phyloP scores from a whole-genome alignment of 2,329 filamentous ascomycete species.

The Aspergillus flavus region DNA sequence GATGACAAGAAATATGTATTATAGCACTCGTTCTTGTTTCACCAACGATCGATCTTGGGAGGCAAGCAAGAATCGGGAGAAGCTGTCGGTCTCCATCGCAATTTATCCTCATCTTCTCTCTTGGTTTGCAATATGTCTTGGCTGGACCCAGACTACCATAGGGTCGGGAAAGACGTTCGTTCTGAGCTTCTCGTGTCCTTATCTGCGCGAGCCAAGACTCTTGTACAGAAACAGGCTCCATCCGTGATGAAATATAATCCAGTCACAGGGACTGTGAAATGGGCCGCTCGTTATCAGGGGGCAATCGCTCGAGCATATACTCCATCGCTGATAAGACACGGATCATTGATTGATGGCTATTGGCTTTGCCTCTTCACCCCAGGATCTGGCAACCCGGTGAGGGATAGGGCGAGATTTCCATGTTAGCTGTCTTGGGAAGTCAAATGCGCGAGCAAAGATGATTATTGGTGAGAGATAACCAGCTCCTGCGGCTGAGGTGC shows the following conservation, averaged over 20 bases:
- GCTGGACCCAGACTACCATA: neutral
- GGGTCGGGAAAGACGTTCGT: neutral
- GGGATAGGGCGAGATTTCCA: neutral
- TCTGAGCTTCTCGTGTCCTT: neutral
- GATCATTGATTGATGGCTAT: neutral
- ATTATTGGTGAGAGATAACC: slow-evolving; percentile 1
- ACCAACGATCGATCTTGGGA: neutral
- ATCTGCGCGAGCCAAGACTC: neutral
- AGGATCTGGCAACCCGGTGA: neutral
- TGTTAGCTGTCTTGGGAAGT: neutral
- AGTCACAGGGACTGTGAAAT: neutral
- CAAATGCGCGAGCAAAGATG: neutral
- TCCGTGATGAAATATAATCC: neutral
- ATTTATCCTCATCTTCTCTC: neutral
- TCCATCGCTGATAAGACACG: neutral
- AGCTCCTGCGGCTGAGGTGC: neutral
- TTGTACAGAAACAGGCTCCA: neutral
- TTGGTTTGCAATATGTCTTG: neutral
- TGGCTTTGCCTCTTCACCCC: neutral
- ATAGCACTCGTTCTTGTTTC: neutral
- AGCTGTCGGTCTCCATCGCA: neutral
- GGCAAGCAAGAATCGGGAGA: neutral
- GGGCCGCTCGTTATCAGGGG: neutral
- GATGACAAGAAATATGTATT: neutral
- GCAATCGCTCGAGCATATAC: neutral